Evolutionary conservation across 768 basidiomycete genomes (phyloP).

Genomic region (Rhodosporidiobolus odoratus): DNA sequence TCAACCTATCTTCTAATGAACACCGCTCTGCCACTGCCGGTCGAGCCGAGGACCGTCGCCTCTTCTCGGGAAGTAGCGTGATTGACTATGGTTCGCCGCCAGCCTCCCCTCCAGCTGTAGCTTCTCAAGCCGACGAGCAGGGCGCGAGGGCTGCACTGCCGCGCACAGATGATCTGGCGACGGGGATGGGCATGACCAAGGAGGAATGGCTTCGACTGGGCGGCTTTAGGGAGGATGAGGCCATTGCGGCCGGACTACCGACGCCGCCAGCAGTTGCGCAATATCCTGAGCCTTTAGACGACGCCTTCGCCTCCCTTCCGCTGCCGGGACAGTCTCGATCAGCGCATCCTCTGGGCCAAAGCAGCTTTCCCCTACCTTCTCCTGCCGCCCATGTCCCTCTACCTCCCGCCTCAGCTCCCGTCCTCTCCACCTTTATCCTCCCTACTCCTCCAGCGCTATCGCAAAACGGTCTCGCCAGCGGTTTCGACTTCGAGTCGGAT

Average conservation of each 20-base stretch:
- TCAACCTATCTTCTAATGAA: too few relatives aligned
- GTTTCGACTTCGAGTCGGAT: too few relatives aligned
- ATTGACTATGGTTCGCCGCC: conserved; percentile 19
- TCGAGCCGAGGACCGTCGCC: background rate
- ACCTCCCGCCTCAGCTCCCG: background rate
- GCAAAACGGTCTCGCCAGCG: too few relatives aligned
- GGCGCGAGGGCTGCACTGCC: background rate
- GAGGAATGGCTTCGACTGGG: conserved; percentile 33
- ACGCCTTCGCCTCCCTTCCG: background rate
- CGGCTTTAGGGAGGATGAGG: conserved; percentile 10
- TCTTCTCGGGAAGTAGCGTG: conserved; percentile 8
- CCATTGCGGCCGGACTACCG: background rate
- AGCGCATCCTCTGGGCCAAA: background rate
- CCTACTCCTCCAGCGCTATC: background rate
- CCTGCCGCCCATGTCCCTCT: background rate
- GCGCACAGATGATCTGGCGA: background rate
- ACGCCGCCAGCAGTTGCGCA: background rate
- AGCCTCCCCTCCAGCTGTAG: background rate
- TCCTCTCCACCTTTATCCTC: background rate
- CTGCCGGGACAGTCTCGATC: background rate
- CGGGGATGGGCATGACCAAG: conserved; percentile 17
- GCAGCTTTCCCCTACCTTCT: background rate
- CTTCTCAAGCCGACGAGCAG: background rate
- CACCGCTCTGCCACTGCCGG: background rate
- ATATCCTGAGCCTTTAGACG: background rate